Conservation (phyloP, 2,329 filamentous ascomycete species). For the Neodidymelliopsis sp. region DNA sequence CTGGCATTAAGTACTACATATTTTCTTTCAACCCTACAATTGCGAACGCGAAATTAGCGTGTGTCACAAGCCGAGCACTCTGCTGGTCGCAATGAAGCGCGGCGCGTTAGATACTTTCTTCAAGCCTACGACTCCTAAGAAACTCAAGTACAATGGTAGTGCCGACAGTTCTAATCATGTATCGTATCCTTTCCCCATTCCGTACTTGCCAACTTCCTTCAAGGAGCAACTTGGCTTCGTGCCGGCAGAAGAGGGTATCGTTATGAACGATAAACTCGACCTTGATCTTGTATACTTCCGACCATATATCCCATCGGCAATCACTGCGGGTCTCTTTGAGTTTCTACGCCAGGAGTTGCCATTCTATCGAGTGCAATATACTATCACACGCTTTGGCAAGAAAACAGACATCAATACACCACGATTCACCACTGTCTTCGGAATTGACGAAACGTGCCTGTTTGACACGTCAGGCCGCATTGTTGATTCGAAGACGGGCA, state of each 20-base stretch:
- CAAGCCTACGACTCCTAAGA: slow-evolving; percentile 54
- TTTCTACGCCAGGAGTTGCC: slow-evolving; percentile 75
- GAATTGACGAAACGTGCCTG: slow-evolving; percentile 67
- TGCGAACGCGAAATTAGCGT: too few species aligned
- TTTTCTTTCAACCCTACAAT: too few species aligned
- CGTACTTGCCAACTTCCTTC: slow-evolving; percentile 56
- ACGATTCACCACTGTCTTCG: slow-evolving; percentile 69
- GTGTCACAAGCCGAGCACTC: too few species aligned
- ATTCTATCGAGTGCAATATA: slow-evolving; percentile 79
- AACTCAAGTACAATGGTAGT: slow-evolving; percentile 45
- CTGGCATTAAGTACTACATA: too few species aligned
- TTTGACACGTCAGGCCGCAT: slow-evolving; percentile 56
- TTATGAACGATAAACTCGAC: slow-evolving; percentile 72
- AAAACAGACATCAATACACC: slow-evolving; percentile 69
- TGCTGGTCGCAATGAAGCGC: slow-evolving; percentile 56
- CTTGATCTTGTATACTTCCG: slow-evolving; percentile 79
- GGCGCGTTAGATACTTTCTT: slow-evolving; percentile 77
- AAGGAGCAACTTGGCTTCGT: slow-evolving; percentile 51
- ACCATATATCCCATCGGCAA: slow-evolving; percentile 69
- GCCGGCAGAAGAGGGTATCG: slow-evolving; percentile 61
- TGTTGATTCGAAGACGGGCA: slow-evolving; percentile 54
- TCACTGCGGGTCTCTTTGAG: slow-evolving; percentile 68
- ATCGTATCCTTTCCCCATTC: slow-evolving; percentile 62
- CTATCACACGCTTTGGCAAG: slow-evolving; percentile 70
- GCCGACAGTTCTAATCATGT: slow-evolving; percentile 52